Conservation (phyloP, 2,329 filamentous ascomycete species). For the Paramyrothecium roridum region DNA sequence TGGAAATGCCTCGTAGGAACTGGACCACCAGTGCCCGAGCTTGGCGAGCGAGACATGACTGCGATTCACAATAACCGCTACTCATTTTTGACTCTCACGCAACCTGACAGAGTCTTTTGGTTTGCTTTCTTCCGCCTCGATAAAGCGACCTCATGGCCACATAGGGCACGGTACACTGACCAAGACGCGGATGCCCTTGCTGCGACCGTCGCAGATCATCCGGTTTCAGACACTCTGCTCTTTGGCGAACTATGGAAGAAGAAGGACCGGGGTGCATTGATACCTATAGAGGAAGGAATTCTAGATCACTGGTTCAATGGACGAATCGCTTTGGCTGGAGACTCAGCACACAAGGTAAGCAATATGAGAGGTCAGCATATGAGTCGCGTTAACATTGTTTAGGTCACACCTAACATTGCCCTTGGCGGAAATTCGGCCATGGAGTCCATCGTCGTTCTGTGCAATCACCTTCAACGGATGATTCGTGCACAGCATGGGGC, state of each 20-base stretch:
- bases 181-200: slow-evolving; percentile 25
- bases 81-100: slow-evolving; percentile 12
- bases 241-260: slow-evolving; percentile 30
- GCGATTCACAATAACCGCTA: slow-evolving; percentile 16
- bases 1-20: slow-evolving; percentile 10
- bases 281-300: slow-evolving; percentile 27
- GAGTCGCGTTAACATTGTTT: background rate
- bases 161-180: slow-evolving; percentile 25
- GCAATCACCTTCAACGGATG: slow-evolving; percentile 11
- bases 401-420: slow-evolving; percentile 21
- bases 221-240: slow-evolving; percentile 19
- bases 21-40: slow-evolving; percentile 4
- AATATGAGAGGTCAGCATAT: too few species aligned
- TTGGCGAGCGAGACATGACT: slow-evolving; percentile 8
- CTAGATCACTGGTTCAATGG: slow-evolving; percentile 23
- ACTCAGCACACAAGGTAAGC: slow-evolving; percentile 25
- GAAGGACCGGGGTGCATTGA: slow-evolving; percentile 11
- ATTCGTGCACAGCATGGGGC: background rate
- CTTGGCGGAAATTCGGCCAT: slow-evolving; percentile 26
- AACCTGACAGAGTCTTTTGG: slow-evolving; percentile 2
- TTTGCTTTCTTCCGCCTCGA: slow-evolving; percentile 18
- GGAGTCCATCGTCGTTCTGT: slow-evolving; percentile 16
- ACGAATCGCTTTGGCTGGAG: slow-evolving; percentile 27
- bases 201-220: slow-evolving; percentile 17
- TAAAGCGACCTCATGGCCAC: slow-evolving; percentile 8